A percentile compares a stretch with the other conserved stretches of the same genome.
Evolutionary conservation across 73 alveolate species (phyloP).

Genomic region (Urostyla sp.): DNA sequence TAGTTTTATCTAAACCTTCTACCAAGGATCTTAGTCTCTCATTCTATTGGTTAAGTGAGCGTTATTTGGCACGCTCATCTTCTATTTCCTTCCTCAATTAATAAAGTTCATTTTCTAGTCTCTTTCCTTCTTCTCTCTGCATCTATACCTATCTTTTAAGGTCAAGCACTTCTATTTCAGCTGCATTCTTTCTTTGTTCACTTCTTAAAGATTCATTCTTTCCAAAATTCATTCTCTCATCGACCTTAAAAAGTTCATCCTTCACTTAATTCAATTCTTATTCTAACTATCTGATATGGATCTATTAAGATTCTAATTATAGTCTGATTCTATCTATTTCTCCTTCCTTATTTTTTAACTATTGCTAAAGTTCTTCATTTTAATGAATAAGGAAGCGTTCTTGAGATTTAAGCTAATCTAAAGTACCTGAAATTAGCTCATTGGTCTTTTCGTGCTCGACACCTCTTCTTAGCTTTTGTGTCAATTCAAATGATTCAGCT

Average conservation of each 20-base stretch:
- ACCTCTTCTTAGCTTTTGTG: slow-evolving; percentile 36
- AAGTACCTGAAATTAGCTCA: not conserved
- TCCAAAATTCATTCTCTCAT: not conserved
- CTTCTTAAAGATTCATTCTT: slow-evolving; percentile 40
- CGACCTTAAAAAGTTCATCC: slow-evolving; percentile 5
- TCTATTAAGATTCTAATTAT: not conserved
- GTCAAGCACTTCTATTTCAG: slow-evolving; percentile 55
- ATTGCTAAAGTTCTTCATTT: slow-evolving; percentile 44
- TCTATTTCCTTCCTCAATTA: slow-evolving; percentile 28
- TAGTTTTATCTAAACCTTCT: slow-evolving; percentile 50
- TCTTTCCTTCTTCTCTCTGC: slow-evolving; percentile 21
- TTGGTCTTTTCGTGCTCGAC: slow-evolving; percentile 34
- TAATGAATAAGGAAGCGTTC: slow-evolving; percentile 44
- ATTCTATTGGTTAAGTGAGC: slow-evolving; percentile 22
- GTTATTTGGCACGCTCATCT: slow-evolving; percentile 5
- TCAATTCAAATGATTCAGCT: slow-evolving; percentile 50
- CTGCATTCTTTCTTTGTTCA: slow-evolving; percentile 59
- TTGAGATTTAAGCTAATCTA: not conserved
- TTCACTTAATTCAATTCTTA: slow-evolving; percentile 42
- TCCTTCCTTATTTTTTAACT: not conserved
- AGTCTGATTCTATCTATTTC: slow-evolving; percentile 43
- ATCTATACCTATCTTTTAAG: slow-evolving; percentile 23
- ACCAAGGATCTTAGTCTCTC: slow-evolving; percentile 62
- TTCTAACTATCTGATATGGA: slow-evolving; percentile 5
- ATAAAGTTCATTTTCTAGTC: slow-evolving; percentile 36